Conservation (phyloP, 257 asterid species). For the Ehretia macrophylla region DNA sequence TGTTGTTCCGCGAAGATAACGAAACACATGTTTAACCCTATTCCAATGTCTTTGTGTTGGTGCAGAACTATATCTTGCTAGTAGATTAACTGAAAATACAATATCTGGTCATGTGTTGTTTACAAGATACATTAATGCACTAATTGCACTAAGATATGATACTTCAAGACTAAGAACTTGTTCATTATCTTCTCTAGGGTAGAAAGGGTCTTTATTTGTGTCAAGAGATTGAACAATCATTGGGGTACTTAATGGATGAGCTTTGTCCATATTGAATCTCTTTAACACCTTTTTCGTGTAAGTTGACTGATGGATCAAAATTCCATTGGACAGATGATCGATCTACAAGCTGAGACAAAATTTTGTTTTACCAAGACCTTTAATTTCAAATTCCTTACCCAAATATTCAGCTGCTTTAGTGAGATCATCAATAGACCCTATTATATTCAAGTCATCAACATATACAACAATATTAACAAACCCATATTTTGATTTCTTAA, state of each 20-base stretch:
- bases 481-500: too few species aligned
- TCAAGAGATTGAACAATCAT: background rate
- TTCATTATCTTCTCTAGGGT: background rate
- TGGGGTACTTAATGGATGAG: too few species aligned
- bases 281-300: too few species aligned
- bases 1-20: background rate
- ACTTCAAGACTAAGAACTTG: background rate
- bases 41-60: background rate
- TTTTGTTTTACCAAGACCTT: too few species aligned
- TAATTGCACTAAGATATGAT: background rate
- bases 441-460: too few species aligned
- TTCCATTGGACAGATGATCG: background rate
- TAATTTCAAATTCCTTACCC: background rate
- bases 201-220: background rate
- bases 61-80: constrained; percentile 1
- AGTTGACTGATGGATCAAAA: too few species aligned
- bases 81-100: too few species aligned
- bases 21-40: background rate
- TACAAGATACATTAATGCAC: too few species aligned
- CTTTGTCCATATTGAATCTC: too few species aligned
- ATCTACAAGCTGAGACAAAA: background rate
- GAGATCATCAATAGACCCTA: too few species aligned
- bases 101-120: background rate
- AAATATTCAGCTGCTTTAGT: background rate
- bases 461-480: too few species aligned